Conservation (phyloP, 2,329 filamentous ascomycete genomes). For the Cercospora beticola region DNA sequence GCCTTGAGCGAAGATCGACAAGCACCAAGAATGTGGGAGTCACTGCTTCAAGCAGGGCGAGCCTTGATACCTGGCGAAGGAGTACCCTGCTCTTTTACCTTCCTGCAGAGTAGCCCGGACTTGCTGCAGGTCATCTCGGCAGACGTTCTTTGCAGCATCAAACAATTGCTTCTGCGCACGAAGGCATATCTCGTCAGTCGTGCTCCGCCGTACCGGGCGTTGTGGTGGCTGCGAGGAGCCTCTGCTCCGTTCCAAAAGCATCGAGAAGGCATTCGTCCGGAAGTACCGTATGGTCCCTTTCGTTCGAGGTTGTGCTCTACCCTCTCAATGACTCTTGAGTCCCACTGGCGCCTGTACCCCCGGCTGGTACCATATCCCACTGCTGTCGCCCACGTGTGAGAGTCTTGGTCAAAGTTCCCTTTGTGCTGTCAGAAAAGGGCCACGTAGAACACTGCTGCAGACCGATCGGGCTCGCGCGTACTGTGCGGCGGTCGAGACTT, state of each 20-base stretch:
- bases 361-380: not conserved
- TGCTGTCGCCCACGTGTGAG: not conserved
- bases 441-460: not conserved
- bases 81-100: not conserved
- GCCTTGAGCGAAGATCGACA: not conserved
- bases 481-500: not conserved
- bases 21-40: not conserved
- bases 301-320: not conserved
- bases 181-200: not conserved
- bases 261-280: not conserved
- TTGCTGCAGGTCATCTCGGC: not conserved
- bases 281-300: not conserved
- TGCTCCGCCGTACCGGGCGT: not conserved
- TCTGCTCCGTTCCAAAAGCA: not conserved
- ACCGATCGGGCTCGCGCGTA: not conserved
- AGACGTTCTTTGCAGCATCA: not conserved
- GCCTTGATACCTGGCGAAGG: not conserved
- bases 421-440: not conserved
- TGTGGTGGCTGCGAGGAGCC: not conserved
- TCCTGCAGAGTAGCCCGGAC: not conserved
- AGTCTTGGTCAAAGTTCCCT: not conserved
- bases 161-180: not conserved
- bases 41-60: not conserved
- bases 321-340: not conserved
- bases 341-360: not conserved